phyloP scores from a whole-genome alignment of 768 basidiomycete species.

The Pleurotus tuber-regium region DNA sequence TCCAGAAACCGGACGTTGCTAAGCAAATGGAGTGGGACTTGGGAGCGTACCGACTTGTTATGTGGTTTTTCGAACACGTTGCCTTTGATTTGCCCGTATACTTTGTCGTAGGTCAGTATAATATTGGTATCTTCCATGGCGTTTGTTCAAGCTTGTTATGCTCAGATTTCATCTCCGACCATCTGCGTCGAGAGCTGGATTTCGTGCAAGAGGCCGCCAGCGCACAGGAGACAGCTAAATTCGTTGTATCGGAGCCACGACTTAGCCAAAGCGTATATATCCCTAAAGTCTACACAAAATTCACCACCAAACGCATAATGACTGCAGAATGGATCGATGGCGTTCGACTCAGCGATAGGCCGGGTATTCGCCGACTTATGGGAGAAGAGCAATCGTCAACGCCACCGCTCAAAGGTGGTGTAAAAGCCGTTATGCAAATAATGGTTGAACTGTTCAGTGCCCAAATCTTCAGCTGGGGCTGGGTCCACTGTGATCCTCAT shows the following conservation, averaged over 20 bases:
- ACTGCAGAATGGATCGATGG: slow-evolving; percentile 86
- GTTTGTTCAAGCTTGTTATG: background rate
- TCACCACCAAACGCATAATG: slow-evolving; percentile 76
- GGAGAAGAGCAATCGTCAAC: slow-evolving; percentile 35
- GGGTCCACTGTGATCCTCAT: slow-evolving; percentile 79
- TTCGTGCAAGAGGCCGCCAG: slow-evolving; percentile 81
- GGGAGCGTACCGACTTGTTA: slow-evolving; percentile 62
- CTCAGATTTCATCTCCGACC: slow-evolving; percentile 75
- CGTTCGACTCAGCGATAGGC: slow-evolving; percentile 66
- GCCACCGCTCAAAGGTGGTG: slow-evolving; percentile 52
- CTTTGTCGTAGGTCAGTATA: slow-evolving; percentile 65
- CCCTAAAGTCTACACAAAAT: slow-evolving; percentile 69
- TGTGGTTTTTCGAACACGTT: slow-evolving; percentile 78
- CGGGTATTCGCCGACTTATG: slow-evolving; percentile 55
- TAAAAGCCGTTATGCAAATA: slow-evolving; percentile 71
- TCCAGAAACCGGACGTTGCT: slow-evolving; percentile 86
- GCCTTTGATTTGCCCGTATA: slow-evolving; percentile 86
- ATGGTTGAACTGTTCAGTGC: slow-evolving; percentile 88
- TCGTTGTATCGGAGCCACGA: slow-evolving; percentile 67
- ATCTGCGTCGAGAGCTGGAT: slow-evolving; percentile 81
- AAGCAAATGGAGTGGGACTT: slow-evolving; percentile 88
- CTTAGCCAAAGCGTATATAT: slow-evolving; percentile 74
- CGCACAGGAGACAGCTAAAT: slow-evolving; percentile 63
- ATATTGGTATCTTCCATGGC: background rate
- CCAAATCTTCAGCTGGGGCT: slow-evolving; percentile 91